Evolutionary conservation across 441 rosid genomes (phyloP), one percentile per base, ranked within the genome.

Genomic region (Corymbia citriodora): DNA sequence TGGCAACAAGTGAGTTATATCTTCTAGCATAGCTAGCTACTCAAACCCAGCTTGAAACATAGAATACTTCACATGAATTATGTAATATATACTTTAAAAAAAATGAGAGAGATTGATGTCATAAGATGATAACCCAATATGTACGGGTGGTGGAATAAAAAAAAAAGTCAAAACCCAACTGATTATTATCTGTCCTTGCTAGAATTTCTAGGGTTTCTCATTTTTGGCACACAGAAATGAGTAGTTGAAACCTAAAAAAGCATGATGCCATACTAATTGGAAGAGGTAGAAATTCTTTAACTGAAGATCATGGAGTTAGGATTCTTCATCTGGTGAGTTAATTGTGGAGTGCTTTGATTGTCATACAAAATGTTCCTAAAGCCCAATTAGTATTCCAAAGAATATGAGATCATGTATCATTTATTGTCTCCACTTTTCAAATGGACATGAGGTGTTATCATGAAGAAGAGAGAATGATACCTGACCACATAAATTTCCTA

Each of bases 1-100:
- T 3, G 97, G 97, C 74, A 96, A 96, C 61, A 94, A 91, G 96
- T 95, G 89, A 52, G 61, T 57, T 7, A 45, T 72, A 45, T 74
- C 4, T 81, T 17, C 29, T 81, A 87, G 85, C 52, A 63, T 63
- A 61, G n/a, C 85, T 45, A 79, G 52, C 29, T 79, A 45, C 52
- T 79, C 52, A 79, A 79, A 45, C 85, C 52, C n/a, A 79, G 45
- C 85, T 45, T 23, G 52, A 45, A 79, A 79, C 52, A 79, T 19
- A 4, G 83, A 74, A 40, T 11, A 40, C 83, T 40, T 23, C n/a
- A 79, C 85, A 45, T 23, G 85, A 68, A 68, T n/a, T 16, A 31
- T 31, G 33, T 63, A 63, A 29, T 29, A 63, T 29, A 7, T 63
- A 3, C 70, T 63, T 7, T 17, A 59, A 59, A 59, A 23, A 25